A percentile compares a stretch with the other conserved stretches of the same genome.
Evolutionary conservation across 192 early-diverging fungal genomes (phyloP).

Genomic region (Backusella sp.): DNA sequence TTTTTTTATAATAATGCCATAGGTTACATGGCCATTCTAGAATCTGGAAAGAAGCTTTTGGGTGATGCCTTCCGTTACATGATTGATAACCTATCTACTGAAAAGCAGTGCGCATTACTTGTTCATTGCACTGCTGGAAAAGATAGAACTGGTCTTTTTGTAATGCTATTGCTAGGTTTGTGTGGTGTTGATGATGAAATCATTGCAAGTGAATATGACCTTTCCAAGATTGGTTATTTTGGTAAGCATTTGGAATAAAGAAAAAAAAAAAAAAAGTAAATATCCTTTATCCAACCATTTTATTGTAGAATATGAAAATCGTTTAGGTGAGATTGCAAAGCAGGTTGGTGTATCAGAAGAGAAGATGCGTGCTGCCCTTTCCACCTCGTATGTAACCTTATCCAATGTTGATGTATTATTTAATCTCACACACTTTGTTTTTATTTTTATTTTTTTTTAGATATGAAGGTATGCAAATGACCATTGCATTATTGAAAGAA

Average conservation of each 20-base stretch:
- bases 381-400: slow-evolving; percentile 11
- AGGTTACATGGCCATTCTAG: slow-evolving; percentile 47
- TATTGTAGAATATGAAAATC: not conserved
- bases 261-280: not conserved
- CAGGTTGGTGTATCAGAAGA: slow-evolving; percentile 17
- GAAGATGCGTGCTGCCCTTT: slow-evolving; percentile 26
- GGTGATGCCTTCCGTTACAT: slow-evolving; percentile 43
- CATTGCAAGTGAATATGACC: slow-evolving; percentile 63
- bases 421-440: not conserved
- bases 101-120: slow-evolving; percentile 39
- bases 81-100: slow-evolving; percentile 33
- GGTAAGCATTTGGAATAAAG: slow-evolving; percentile 19
- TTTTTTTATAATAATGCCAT: not conserved
- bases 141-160: slow-evolving; percentile 64
- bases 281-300: not conserved
- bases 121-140: slow-evolving; percentile 74
- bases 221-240: slow-evolving; percentile 45
- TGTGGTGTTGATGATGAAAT: slow-evolving; percentile 67
- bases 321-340: slow-evolving; percentile 17
- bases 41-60: slow-evolving; percentile 39
- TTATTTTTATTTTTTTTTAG: not conserved
- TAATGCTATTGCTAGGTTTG: slow-evolving; percentile 56
- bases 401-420: not conserved
- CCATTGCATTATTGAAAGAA: slow-evolving; percentile 36
- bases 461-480: slow-evolving; percentile 30